phyloP scores from a whole-genome alignment of 306 rosid species.

The Quillaja saponaria region DNA sequence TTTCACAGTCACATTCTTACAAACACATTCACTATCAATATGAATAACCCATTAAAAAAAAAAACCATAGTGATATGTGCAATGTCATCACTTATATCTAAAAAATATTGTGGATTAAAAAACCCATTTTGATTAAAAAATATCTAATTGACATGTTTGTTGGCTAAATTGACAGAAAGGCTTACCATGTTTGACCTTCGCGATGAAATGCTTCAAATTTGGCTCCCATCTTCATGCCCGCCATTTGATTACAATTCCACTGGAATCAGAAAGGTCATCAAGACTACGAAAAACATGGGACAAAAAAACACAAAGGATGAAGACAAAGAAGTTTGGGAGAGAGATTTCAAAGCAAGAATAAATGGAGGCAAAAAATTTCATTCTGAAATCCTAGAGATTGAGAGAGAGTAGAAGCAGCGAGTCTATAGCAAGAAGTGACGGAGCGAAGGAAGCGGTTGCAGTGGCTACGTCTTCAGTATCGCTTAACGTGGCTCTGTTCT shows the following conservation, averaged over 20 bases:
- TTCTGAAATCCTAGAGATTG: constrained; percentile 27
- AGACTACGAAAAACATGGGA: constrained; percentile 14
- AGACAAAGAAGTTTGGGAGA: constrained; percentile 15
- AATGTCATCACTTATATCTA: no score
- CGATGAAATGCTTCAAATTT: constrained; percentile 71
- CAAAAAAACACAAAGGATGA: background rate
- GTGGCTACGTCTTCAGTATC: constrained; percentile 28
- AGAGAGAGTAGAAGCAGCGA: constrained; percentile 41
- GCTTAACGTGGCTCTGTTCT: background rate
- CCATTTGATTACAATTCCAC: constrained; percentile 35
- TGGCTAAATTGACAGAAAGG: background rate
- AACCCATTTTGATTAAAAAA: constrained; percentile 4
- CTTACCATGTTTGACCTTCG: constrained; percentile 69
- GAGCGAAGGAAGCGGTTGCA: constrained; percentile 38
- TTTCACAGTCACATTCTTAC: background rate
- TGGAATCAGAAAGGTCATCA: no score
- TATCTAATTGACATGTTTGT: background rate
- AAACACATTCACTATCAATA: background rate
- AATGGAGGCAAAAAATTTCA: background rate
- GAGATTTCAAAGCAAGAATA: constrained; percentile 14
- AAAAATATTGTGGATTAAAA: background rate
- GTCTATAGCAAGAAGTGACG: constrained; percentile 56
- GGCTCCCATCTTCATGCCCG: constrained; percentile 70
- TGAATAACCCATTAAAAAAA: no score
- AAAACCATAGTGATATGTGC: no score